Evolutionary conservation across 352 stramenopile species (phyloP), one percentile per base, ranked within the genome.

Genomic region (Globisporangium carolinianum): DNA sequence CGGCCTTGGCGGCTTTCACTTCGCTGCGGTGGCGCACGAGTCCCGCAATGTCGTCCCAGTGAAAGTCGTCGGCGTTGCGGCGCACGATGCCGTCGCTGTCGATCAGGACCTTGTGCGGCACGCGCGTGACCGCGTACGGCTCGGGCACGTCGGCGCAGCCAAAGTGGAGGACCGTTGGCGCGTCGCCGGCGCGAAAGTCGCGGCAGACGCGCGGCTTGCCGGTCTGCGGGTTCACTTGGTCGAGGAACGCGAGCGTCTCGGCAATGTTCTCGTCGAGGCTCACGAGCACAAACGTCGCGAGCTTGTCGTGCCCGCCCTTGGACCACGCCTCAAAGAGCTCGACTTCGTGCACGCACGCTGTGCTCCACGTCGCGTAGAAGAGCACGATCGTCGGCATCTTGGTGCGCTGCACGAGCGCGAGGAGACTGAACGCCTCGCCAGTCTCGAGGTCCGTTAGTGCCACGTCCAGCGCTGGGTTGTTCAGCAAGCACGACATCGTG

Each of bases 291-390:
- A 87, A 86, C 64, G 86, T 86, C 53, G 71, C 62, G 18, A 75
- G 52, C 56, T 67, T 72, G 68, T 72, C 41, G 58, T 79, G 64
- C 15, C 60, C 69, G 57, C 59, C 62, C 60, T 86, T 87, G 57
- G 72, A 86, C 61, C 76, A 81, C 2, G 67, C 60, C 47, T 86
- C 73, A 55, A 88, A 79, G 41, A 69, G 48, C 60, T 84, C 75
- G 41, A 86, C 72, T 36, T 85, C 76, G 3, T 68, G 58, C 18
- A 69, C 62, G 45, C 76, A 83, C 18, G 73, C 72, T 35, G 69
- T 73, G 66, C 75, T 83, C 78, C 75, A 87, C 39, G 77, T 88
- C 14, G 73, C 75, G 65, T 85, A 86, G 55, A 87, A 83, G 24
- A 80, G 74, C 63, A 83, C 47, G 51, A 85, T 60, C 14, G 72